These are phyloP conservation scores for Dactylonectria macrodidyma DNA, from an alignment of 2,329 filamentous ascomycete species.

Conservation along the genomic window DNA sequence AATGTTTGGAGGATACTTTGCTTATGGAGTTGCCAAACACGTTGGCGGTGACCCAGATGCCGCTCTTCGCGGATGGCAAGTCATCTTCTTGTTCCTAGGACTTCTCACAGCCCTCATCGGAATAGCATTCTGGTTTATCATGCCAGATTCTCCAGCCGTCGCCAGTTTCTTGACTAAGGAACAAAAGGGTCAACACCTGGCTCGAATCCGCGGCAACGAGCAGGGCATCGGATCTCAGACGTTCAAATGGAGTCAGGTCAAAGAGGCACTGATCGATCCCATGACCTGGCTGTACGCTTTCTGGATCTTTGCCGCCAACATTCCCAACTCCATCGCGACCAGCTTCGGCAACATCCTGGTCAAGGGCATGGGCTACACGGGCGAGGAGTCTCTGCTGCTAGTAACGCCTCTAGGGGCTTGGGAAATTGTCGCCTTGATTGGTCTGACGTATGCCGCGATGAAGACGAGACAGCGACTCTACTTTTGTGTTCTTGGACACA, in stretches of 20 bases:
- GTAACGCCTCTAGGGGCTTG: slow-evolving; percentile 37
- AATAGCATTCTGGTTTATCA: slow-evolving; percentile 34
- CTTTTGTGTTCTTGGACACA: slow-evolving; percentile 33
- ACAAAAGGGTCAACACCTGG: slow-evolving; percentile 30
- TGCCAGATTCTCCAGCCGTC: slow-evolving; percentile 33
- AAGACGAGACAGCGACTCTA: slow-evolving; percentile 33
- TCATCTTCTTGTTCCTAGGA: slow-evolving; percentile 36
- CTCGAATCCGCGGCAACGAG: slow-evolving; percentile 34
- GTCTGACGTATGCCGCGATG: slow-evolving; percentile 35
- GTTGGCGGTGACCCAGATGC: slow-evolving; percentile 35
- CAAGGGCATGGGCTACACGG: slow-evolving; percentile 34
- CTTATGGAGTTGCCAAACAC: slow-evolving; percentile 38
- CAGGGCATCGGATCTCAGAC: slow-evolving; percentile 37
- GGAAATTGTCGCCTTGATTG: slow-evolving; percentile 36
- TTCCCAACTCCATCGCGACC: slow-evolving; percentile 37
- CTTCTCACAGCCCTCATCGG: slow-evolving; percentile 27
- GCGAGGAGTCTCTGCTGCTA: slow-evolving; percentile 30
- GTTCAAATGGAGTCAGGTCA: slow-evolving; percentile 39
- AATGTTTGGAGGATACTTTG: slow-evolving; percentile 44
- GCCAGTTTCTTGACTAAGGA: slow-evolving; percentile 26
- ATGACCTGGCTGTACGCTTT: slow-evolving; percentile 43
- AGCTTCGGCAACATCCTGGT: slow-evolving; percentile 39
- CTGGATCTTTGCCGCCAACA: slow-evolving; percentile 42
- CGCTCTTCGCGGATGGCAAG: slow-evolving; percentile 28
- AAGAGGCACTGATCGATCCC: slow-evolving; percentile 33